Evolutionary conservation across 257 asterid genomes (phyloP).

Genomic region (Handroanthus guayacan): DNA sequence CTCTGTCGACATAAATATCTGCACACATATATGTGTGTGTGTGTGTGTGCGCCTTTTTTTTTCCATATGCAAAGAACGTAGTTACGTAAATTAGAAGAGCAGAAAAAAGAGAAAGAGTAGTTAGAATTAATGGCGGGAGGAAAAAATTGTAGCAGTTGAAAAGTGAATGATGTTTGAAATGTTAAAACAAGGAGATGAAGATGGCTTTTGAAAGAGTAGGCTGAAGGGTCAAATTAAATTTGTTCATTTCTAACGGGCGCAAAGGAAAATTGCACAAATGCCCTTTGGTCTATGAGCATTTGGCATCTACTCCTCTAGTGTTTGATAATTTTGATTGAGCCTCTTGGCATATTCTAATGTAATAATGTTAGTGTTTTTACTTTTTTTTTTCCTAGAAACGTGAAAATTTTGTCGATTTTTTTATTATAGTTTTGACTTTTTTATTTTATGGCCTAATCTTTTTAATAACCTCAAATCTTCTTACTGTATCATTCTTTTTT

Average conservation of each 20-base stretch:
- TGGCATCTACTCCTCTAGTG: too few species aligned
- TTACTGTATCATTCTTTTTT: too few species aligned
- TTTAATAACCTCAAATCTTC: too few species aligned
- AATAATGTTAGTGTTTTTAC: too few species aligned
- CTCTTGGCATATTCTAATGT: too few species aligned
- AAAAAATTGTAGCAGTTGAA: slow-evolving; percentile 35
- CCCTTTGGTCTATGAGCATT: too few species aligned
- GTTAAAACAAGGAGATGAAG: neutral
- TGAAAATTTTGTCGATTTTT: too few species aligned
- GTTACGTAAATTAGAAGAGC: neutral
- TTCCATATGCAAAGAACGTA: neutral
- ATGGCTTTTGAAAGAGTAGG: neutral
- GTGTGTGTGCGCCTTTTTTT: too few species aligned
- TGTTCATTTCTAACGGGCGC: neutral
- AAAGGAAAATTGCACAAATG: neutral
- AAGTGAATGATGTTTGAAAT: neutral
- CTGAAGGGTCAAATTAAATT: slow-evolving; percentile 10
- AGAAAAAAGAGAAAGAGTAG: slow-evolving; percentile 29
- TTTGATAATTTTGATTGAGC: too few species aligned
- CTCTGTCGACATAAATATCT: slow-evolving; percentile 3
- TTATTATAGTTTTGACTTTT: too few species aligned
- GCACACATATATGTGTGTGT: neutral
- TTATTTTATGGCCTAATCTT: too few species aligned
- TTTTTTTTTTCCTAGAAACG: too few species aligned
- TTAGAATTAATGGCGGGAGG: slow-evolving; percentile 45